Evolutionary conservation across 805 yeast genomes (phyloP).

Genomic region (Barnettozyma vustinii): DNA sequence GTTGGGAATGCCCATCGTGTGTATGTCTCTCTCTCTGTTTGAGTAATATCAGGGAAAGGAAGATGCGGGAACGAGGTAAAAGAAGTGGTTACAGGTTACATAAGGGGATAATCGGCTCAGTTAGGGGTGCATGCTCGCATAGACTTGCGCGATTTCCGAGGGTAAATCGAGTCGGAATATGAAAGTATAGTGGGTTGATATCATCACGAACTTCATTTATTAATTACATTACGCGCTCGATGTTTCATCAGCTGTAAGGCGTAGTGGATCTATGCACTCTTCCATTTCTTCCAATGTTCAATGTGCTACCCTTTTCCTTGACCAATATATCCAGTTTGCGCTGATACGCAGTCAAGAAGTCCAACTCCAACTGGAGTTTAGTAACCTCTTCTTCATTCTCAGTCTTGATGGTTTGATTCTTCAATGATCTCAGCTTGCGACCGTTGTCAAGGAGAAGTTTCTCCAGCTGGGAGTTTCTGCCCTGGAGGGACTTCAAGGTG

Average conservation of each 20-base stretch:
- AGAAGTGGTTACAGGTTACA: background rate
- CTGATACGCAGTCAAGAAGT: slow-evolving; percentile 17
- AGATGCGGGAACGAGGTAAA: background rate
- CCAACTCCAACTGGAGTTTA: slow-evolving; percentile 12
- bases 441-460: slow-evolving; percentile 32
- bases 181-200: too few species aligned
- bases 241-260: slow-evolving; percentile 14
- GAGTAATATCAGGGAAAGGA: background rate
- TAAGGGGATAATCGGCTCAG: background rate
- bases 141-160: background rate
- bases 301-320: slow-evolving; percentile 19
- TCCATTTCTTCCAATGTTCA: slow-evolving; percentile 25
- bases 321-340: slow-evolving; percentile 13
- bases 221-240: background rate
- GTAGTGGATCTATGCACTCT: slow-evolving; percentile 26
- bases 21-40: too few species aligned
- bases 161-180: background rate
- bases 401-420: slow-evolving; percentile 11
- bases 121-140: too few species aligned
- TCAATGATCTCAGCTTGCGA: slow-evolving; percentile 21
- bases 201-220: too few species aligned
- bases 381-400: slow-evolving; percentile 1
- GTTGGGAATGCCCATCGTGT: background rate
- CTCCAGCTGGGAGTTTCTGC: slow-evolving; percentile 23
- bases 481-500: slow-evolving; percentile 21